These are phyloP conservation scores for Boeremia lycopersici DNA, from an alignment of 2,329 filamentous ascomycete genomes.

Conservation along the genomic window DNA sequence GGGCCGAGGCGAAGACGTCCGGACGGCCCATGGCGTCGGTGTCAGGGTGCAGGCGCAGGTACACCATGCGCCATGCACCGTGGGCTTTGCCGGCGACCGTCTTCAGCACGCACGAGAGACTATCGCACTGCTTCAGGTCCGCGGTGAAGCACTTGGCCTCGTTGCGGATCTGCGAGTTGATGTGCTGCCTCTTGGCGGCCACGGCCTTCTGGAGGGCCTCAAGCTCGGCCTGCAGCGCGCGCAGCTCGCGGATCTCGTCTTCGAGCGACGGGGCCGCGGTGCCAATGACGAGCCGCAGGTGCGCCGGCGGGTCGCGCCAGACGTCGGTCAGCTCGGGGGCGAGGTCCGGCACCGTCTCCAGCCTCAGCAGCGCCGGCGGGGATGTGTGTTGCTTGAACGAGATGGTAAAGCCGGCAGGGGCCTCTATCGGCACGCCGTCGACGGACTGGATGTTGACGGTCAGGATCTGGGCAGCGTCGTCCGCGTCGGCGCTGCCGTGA, in stretches of 20 bases:
- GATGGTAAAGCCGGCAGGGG: constrained; percentile 47
- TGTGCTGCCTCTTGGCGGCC: constrained; percentile 43
- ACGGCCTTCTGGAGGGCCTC: constrained; percentile 47
- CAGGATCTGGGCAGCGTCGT: constrained; percentile 46
- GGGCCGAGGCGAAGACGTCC: constrained; percentile 28
- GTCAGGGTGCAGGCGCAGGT: constrained; percentile 36
- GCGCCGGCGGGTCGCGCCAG: constrained; percentile 46
- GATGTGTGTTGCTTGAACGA: constrained; percentile 48
- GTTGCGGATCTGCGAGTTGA: constrained; percentile 39
- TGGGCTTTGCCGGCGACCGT: constrained; percentile 46
- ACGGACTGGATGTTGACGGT: constrained; percentile 49
- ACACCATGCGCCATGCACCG: constrained; percentile 40
- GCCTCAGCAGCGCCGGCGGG: constrained; percentile 46
- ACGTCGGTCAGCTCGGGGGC: constrained; percentile 36
- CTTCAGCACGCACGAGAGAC: constrained; percentile 51
- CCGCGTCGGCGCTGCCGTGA: constrained; percentile 33
- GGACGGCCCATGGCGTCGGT: constrained; percentile 34
- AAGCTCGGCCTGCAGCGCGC: constrained; percentile 47
- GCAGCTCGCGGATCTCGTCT: constrained; percentile 50
- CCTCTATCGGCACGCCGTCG: constrained; percentile 40
- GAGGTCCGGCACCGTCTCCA: constrained; percentile 41
- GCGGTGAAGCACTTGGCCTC: constrained; percentile 44
- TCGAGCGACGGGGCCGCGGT: constrained; percentile 37
- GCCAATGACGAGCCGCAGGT: constrained; percentile 38
- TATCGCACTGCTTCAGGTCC: constrained; percentile 51